Evolutionary conservation across 192 early-diverging fungal genomes (phyloP), one percentile per base, ranked within the genome.

Genomic region (Entrophospora sp.): DNA sequence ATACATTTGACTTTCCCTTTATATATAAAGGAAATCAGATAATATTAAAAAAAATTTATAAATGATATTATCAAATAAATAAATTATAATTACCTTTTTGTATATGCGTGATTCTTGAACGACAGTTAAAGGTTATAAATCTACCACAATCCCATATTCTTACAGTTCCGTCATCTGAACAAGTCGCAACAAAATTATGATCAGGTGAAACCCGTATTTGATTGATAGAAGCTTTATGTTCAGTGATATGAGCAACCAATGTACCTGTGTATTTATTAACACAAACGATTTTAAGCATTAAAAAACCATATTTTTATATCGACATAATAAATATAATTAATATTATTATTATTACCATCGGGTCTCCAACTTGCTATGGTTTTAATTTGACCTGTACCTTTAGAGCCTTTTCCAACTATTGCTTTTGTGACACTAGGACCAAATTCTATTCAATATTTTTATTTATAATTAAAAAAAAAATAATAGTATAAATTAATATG

Each of bases 111-210:
- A 86, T 80, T 27, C 88, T 76, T 1, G 94, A 78, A 37, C 89
- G 80, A 63, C 88, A 90, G 16, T 89, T 83, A 0, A 93, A 90
- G 68, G 91, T 90, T 53, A 90, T 89, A 20, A 96, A 75, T 28
- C 89, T 77, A 0, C 71, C 80, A 31, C 79, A 81, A 72, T 97
- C 95, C 86, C 93, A 97, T 55, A 93, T 83, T 56, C 85, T 85
- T 13, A 90, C 79, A 1, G 83, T 84, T 28, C 91, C 91, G 70
- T 95, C 93, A 30, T 89, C 85, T 18, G 91, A 90, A 43, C 85
- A 91, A 0, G 91, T 85, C 9, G 88, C 87, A 73, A 97, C 88
- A 42, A 89, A 74, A 4, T 79, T 77, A 20, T 85, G 85, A 69
- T 91, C 89, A 12, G 80, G 80, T 3, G 89, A 85, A 1, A 90